Evolutionary conservation across 371 early-diverging fungal species (phyloP), one percentile per base, ranked within the genome.

Genomic region (Mucor plumbeus): DNA sequence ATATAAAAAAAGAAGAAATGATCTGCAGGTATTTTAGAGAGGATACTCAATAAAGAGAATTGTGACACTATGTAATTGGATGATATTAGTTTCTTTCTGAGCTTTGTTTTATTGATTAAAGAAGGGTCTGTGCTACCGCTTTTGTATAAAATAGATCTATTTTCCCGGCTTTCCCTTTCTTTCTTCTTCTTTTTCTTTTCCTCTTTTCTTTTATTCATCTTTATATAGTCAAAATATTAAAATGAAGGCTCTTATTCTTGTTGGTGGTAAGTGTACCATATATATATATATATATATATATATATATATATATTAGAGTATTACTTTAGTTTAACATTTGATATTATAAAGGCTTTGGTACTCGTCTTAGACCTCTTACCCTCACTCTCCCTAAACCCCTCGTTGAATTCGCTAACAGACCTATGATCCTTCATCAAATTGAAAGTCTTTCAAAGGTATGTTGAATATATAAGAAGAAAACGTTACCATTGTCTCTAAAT

Each of bases 371-470:
- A 39, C 99, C 99, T 19, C 88, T 99, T 50, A 99, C 99, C 9
- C 88, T 99, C 63, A 95, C 99, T 57, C 80, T 94, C 63, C 99
- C 99, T 70, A 99, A 99, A 81, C 99, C 99, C 38, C 87, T 99
- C 61, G 97, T 99, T 14, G 97, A 97, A 76, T 99, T 99, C 85
- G 96, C 94, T 59, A 99, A 99, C 90, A 93, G 91, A 80, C 99
- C 99, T 44, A 99, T 99, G 94, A 95, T 99, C 70, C 87, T 97
- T 63, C 99, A 99, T 83, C 99, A 99, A 83, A 99, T 99, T 72
- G 97, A 97, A 77, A 97, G 95, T n/a, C 85, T 99, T 10, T 97
- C 91, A 68, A 90, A 95, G 91, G 97, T 95, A 83, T 75, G 35
- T 10, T n/a, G 53, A 33, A 26, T 33, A 5, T 54, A 54, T n/a